Conservation (phyloP, 1,284 basidiomycete species). For the Tilletia walkeri region DNA sequence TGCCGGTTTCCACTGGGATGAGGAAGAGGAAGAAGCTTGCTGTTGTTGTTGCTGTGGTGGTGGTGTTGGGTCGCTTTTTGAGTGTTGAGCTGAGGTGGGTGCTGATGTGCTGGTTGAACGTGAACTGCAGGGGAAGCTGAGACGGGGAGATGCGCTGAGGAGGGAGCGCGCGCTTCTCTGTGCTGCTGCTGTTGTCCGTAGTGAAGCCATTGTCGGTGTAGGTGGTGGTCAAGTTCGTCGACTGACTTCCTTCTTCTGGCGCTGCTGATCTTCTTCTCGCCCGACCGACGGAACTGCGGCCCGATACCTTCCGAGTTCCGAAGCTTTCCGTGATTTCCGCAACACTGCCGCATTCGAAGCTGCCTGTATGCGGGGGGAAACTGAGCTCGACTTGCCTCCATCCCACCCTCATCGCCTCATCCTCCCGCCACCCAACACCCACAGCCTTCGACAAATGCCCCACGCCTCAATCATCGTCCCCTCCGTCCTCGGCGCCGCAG, state of each 20-base stretch:
- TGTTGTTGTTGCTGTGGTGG: neutral
- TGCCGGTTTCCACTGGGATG: conserved; percentile 57
- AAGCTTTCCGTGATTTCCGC: too few relatives aligned
- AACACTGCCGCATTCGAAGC: too few relatives aligned
- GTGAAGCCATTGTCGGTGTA: neutral
- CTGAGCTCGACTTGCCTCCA: too few relatives aligned
- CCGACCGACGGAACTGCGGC: too few relatives aligned
- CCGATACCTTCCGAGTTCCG: too few relatives aligned
- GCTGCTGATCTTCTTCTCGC: too few relatives aligned
- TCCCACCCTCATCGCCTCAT: too few relatives aligned
- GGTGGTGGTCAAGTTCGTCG: neutral
- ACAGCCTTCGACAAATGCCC: conserved; percentile 27
- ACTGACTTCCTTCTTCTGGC: neutral
- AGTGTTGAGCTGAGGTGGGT: neutral
- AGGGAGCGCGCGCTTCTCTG: neutral
- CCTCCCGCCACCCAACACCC: too few relatives aligned
- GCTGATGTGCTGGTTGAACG: neutral
- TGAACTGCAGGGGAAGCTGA: neutral
- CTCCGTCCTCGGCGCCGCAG: conserved; percentile 36
- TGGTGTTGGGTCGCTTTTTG: neutral
- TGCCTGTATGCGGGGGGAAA: too few relatives aligned
- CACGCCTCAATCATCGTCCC: conserved; percentile 39
- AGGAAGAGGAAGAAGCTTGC: neutral
- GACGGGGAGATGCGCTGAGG: neutral
- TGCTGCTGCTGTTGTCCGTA: neutral